Percentiles rank a stretch among this genome's conserved stretches.
Conservation (phyloP, 371 early-diverging fungal genomes). For the Saksenaea vasiformis region DNA sequence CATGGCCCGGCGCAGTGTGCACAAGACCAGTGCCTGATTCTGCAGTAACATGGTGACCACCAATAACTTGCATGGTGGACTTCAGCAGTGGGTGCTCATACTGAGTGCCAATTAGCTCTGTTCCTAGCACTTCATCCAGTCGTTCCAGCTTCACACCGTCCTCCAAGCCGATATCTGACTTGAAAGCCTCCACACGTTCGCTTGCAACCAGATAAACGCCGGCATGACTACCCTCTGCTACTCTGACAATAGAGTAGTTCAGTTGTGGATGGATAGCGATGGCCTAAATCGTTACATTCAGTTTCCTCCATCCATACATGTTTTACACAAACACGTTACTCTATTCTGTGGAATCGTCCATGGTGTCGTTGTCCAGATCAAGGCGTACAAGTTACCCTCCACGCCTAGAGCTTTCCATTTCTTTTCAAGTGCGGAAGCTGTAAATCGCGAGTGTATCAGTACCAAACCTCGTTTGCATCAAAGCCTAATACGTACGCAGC, state of each 20-base stretch:
- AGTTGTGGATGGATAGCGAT: constrained; percentile 79
- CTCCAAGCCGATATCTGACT: constrained; percentile 16
- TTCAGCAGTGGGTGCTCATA: constrained; percentile 76
- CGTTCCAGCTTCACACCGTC: constrained; percentile 1
- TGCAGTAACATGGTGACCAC: constrained; percentile 78
- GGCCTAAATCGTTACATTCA: constrained; percentile 39
- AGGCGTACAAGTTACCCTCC: constrained; percentile 39
- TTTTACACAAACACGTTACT: constrained; percentile 20
- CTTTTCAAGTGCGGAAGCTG: constrained; percentile 17
- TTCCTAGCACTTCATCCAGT: constrained; percentile 49
- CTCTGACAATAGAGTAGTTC: constrained; percentile 64
- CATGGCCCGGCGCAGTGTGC: constrained; percentile 95
- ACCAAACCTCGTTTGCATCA: background rate
- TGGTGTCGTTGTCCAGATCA: constrained; percentile 97
- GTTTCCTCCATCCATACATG: background rate
- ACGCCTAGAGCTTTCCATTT: constrained; percentile 21
- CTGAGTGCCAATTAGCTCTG: constrained; percentile 59
- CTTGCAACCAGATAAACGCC: constrained; percentile 51
- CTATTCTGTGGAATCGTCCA: constrained; percentile 94
- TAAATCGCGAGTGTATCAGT: background rate
- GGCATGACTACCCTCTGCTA: constrained; percentile 17
- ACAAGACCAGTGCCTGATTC: constrained; percentile 91
- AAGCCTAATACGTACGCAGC: constrained; percentile 30
- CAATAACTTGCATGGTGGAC: constrained; percentile 52
- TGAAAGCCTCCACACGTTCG: constrained; percentile 44